A percentile compares a stretch with the other conserved stretches of the same genome.
These are phyloP conservation scores for Aspergillus novoparasiticus DNA, from an alignment of 2,329 filamentous ascomycete species.

Conservation along the genomic window DNA sequence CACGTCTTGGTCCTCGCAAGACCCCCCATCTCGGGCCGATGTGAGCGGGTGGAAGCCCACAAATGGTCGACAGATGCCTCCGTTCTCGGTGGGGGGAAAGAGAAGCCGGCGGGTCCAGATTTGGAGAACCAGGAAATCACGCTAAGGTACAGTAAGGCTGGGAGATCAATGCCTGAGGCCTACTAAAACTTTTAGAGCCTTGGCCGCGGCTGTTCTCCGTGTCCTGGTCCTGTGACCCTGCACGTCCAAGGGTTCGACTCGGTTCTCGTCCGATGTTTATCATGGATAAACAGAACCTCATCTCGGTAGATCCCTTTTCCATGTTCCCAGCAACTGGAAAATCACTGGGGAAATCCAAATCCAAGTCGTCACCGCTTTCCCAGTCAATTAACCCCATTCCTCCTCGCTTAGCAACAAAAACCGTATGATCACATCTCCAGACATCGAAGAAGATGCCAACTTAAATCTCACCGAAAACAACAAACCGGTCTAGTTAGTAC, in stretches of 20 bases:
- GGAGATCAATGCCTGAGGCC: not conserved
- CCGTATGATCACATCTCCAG: not conserved
- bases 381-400: not conserved
- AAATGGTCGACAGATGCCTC: conserved; percentile 4
- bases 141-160: not conserved
- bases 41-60: not conserved
- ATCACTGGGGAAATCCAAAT: not conserved
- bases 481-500: not conserved
- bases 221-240: not conserved
- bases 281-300: not conserved
- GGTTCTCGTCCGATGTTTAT: conserved; percentile 2
- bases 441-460: not conserved
- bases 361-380: not conserved
- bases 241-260: not conserved
- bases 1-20: not conserved
- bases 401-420: not conserved
- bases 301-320: not conserved
- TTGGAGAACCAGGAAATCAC: conserved; percentile 4
- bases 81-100: conserved; percentile 8
- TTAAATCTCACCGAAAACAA: not conserved
- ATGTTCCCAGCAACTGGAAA: not conserved
- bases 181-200: not conserved
- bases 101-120: conserved; percentile 4
- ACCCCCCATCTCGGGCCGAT: conserved; percentile 6
- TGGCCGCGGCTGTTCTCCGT: not conserved